Evolutionary conservation across 2,329 filamentous ascomycete genomes (phyloP).

Genomic region (Trichoderma asperellum): DNA sequence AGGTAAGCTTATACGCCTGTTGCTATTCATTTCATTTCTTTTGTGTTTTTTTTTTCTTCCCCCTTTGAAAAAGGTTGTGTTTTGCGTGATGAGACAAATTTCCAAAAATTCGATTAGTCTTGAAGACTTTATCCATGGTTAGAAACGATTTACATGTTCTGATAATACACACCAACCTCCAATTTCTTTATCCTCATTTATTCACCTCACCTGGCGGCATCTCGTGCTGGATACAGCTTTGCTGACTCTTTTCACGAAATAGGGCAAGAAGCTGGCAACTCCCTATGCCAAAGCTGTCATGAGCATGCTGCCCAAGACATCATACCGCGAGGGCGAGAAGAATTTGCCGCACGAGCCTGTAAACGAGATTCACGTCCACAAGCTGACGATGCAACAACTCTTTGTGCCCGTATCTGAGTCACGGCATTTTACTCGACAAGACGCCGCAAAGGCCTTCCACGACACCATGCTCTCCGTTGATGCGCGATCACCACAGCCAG

Average conservation of each 20-base stretch:
- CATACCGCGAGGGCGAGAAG: constrained; percentile 56
- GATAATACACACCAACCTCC: constrained; percentile 31
- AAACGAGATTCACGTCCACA: constrained; percentile 68
- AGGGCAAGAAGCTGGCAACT: constrained; percentile 77
- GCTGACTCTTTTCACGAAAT: constrained; percentile 35
- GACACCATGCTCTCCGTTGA: constrained; percentile 63
- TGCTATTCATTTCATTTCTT: neutral
- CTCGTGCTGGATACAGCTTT: neutral
- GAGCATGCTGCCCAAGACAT: constrained; percentile 77
- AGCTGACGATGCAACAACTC: constrained; percentile 64
- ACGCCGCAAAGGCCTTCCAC: constrained; percentile 68
- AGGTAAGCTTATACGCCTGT: constrained; percentile 63
- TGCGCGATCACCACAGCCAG: constrained; percentile 63
- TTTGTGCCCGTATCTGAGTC: constrained; percentile 68
- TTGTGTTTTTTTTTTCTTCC: neutral
- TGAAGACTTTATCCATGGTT: constrained; percentile 92
- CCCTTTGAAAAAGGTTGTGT: neutral
- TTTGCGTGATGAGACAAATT: constrained; percentile 60
- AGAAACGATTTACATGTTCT: constrained; percentile 55
- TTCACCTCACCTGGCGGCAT: neutral
- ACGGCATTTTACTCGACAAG: constrained; percentile 64
- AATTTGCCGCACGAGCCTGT: constrained; percentile 59
- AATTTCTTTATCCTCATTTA: neutral
- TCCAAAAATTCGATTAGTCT: constrained; percentile 97
- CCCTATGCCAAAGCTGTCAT: constrained; percentile 79